Base-by-base conservation (phyloP, 139 green algal genomes). In the Desmodesmus armatus region DNA sequence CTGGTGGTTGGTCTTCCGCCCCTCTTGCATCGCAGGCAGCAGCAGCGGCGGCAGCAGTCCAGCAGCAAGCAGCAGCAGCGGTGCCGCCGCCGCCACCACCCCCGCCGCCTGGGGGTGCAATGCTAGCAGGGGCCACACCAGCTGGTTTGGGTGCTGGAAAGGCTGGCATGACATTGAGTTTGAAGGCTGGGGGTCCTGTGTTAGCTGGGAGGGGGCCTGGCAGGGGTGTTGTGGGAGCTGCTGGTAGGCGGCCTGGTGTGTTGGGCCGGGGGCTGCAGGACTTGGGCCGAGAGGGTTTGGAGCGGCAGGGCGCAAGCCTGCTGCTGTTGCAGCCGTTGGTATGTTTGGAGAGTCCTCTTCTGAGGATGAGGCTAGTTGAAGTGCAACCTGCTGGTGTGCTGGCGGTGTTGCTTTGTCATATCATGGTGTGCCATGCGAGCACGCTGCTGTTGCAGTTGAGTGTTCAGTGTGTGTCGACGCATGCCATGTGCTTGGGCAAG, bases 281-380 rank as follows among this genome's bases (percentile, higher is more conserved):
- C 11, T 41, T 23, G 31, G 70, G 40, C 4, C 21, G 37, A 7
- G 33, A 35, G 37, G n/a, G 40, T 6, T 17, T 25, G 65, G 72
- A 19, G 73, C 47, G n/a, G 29, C 47, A 23, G 47, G 73, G 11
- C 47, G 43, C 73, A 66, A 80, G 73, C 47, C 51, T 53, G 44
- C 43, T 37, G 43, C 41, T 25, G 69, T 21, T 35, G 33, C 6
- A 44, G 51, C 15, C 29, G 49, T 27, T 31, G 49, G 49, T 27
- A 43, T 37, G 49, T 82, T 82, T 82, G 76, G 35, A n/a, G 76
- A 82, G 53, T 82, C 76, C 15, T 77, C 40, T 51, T 82, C 76
- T 40, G 76, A 82, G 39, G 76, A 82, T 37, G 76, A 82, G 43
- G 72, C 33, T 7, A 17, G 15, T 31, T 74, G 17, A 43, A 9